A percentile compares a stretch with the other conserved stretches of the same genome.
phyloP scores from a whole-genome alignment of 345 rosid species.

The Euphorbia pulcherrima region DNA sequence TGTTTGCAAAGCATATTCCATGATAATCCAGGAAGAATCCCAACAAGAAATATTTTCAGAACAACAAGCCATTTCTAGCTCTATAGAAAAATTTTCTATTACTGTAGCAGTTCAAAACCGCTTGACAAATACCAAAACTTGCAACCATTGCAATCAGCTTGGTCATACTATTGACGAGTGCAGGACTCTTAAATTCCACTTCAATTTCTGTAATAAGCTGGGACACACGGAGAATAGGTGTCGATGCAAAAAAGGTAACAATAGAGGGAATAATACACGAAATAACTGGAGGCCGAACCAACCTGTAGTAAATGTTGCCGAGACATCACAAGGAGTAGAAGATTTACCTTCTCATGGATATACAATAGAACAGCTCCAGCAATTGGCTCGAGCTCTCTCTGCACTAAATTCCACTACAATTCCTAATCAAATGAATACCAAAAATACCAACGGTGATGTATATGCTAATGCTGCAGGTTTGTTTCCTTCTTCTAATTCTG shows the following conservation, averaged over 20 bases:
- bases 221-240: constrained; percentile 9
- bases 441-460: too few relatives aligned
- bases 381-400: background rate
- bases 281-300: too few relatives aligned
- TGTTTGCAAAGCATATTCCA: background rate
- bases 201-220: background rate
- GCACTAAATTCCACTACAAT: background rate
- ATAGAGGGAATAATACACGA: too few relatives aligned
- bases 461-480: background rate
- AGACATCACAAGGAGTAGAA: too few relatives aligned
- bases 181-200: constrained; percentile 10
- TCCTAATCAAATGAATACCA: background rate
- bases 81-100: constrained; percentile 1
- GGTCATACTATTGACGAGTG: constrained; percentile 10
- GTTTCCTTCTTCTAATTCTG: background rate
- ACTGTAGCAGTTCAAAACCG: background rate
- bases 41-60: background rate
- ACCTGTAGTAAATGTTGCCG: too few relatives aligned
- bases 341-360: too few relatives aligned
- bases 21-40: constrained; percentile 4
- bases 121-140: background rate
- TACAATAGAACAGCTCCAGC: background rate
- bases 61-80: too few relatives aligned
- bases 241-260: background rate
- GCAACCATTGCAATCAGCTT: background rate